These are phyloP conservation scores for Marasmius tenuissimus DNA, from an alignment of 1,284 basidiomycete genomes.

Conservation along the genomic window DNA sequence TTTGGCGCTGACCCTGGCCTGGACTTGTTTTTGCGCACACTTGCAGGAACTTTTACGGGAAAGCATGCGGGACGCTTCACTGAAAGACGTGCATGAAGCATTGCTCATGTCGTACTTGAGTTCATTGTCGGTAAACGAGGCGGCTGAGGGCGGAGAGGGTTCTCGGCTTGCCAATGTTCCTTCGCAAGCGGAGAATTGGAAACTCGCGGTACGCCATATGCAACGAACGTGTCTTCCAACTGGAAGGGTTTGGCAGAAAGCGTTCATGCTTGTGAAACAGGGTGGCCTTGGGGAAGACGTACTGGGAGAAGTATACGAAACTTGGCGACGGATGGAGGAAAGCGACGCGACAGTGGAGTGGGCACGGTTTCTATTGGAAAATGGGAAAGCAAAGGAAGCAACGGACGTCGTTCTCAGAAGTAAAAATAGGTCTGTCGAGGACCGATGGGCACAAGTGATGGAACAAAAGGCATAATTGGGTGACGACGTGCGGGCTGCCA, in stretches of 20 bases:
- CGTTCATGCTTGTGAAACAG: slow-evolving; percentile 35
- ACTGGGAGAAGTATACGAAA: slow-evolving; percentile 38
- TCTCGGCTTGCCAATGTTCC: slow-evolving; percentile 27
- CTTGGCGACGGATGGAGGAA: slow-evolving; percentile 40
- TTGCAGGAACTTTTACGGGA: slow-evolving; percentile 46
- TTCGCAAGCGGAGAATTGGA: slow-evolving; percentile 22
- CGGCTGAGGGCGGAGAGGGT: slow-evolving; percentile 21
- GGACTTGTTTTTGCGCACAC: slow-evolving; percentile 10
- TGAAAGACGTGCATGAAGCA: slow-evolving; percentile 50
- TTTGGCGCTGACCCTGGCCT: not conserved
- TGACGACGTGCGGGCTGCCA: slow-evolving; percentile 14
- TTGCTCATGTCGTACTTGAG: slow-evolving; percentile 47
- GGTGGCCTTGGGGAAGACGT: slow-evolving; percentile 26
- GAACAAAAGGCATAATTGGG: slow-evolving; percentile 19
- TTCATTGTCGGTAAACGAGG: slow-evolving; percentile 26
- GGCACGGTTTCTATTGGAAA: slow-evolving; percentile 44
- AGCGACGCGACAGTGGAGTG: slow-evolving; percentile 41
- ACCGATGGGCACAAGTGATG: slow-evolving; percentile 22
- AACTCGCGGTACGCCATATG: slow-evolving; percentile 40
- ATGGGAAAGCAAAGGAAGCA: slow-evolving; percentile 38
- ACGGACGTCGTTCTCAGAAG: slow-evolving; percentile 30
- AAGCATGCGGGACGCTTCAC: slow-evolving; percentile 44
- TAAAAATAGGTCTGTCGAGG: slow-evolving; percentile 29
- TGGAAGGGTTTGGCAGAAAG: slow-evolving; percentile 42
- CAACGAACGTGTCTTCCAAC: slow-evolving; percentile 41